A percentile compares a stretch with the other conserved stretches of the same genome.
These are phyloP conservation scores for Trichoderma lentiforme DNA, from an alignment of 2,329 filamentous ascomycete species.

Conservation along the genomic window DNA sequence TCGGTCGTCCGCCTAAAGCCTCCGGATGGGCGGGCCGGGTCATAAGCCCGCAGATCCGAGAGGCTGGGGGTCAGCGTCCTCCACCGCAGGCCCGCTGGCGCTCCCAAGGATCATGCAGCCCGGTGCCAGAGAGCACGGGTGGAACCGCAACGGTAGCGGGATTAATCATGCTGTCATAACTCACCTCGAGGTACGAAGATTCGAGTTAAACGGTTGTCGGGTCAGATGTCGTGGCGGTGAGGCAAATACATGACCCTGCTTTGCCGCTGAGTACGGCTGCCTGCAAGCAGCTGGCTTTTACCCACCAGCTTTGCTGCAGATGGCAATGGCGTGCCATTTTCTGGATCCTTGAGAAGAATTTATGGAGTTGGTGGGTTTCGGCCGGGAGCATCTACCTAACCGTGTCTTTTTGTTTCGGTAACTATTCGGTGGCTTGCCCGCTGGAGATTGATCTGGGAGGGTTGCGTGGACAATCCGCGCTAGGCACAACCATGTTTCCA, in stretches of 20 bases:
- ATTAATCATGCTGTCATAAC: constrained; percentile 22
- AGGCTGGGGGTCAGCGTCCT: constrained; percentile 6
- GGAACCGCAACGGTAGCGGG: constrained; percentile 10
- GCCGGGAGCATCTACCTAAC: background rate
- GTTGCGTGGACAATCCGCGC: background rate
- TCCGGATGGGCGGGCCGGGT: constrained; percentile 18
- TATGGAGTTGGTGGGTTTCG: background rate
- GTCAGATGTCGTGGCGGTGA: constrained; percentile 31
- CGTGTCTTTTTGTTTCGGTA: constrained; percentile 27
- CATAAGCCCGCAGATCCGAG: constrained; percentile 16
- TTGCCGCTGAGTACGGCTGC: background rate
- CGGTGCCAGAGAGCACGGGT: constrained; percentile 12
- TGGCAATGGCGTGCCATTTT: background rate
- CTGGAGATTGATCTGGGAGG: background rate
- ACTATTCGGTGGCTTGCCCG: constrained; percentile 32
- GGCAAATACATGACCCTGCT: constrained; percentile 13
- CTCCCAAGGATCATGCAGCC: constrained; percentile 10
- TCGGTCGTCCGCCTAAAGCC: background rate
- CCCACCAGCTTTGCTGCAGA: background rate
- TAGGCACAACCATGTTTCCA: background rate
- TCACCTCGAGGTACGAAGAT: constrained; percentile 41
- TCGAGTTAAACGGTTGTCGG: constrained; percentile 35
- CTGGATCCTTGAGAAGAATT: background rate
- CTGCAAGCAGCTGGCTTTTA: background rate
- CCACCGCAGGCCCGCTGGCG: constrained; percentile 6